Conservation (phyloP, 306 rosid species). For the Albizia julibrissin region DNA sequence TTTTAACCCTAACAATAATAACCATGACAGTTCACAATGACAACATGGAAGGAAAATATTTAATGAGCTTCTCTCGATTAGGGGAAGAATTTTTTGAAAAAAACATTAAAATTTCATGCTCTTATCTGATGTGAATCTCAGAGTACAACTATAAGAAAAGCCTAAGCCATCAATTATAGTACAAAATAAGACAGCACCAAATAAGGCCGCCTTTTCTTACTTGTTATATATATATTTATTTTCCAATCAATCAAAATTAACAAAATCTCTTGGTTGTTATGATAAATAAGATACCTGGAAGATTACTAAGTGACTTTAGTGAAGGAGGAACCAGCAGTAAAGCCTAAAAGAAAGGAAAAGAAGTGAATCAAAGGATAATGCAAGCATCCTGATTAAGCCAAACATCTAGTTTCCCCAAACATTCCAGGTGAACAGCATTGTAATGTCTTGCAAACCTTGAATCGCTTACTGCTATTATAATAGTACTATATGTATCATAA, state of each 20-base stretch:
- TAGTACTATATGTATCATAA: not conserved
- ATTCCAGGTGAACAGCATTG: not conserved
- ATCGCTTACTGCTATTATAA: not conserved
- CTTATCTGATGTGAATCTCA: constrained; percentile 15
- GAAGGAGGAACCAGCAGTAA: constrained; percentile 25
- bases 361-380: not conserved
- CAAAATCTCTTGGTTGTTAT: not conserved
- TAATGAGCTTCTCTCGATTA: not conserved
- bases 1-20: not conserved
- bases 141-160: constrained; percentile 18
- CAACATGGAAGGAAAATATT: constrained; percentile 10
- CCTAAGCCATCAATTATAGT: not conserved
- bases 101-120: constrained; percentile 4
- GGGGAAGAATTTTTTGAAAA: not conserved
- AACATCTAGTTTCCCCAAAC: not conserved
- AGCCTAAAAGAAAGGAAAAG: not conserved
- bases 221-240: constrained; percentile 12
- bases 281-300: not conserved
- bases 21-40: constrained; percentile 9
- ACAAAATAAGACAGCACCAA: constrained; percentile 22
- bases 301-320: not conserved
- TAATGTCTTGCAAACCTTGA: not conserved
- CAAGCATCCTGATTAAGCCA: not conserved
- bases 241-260: constrained; percentile 2
- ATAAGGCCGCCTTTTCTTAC: constrained; percentile 13